Conservation (phyloP, 106 monocot species). For the Platanthera guangdongensis region DNA sequence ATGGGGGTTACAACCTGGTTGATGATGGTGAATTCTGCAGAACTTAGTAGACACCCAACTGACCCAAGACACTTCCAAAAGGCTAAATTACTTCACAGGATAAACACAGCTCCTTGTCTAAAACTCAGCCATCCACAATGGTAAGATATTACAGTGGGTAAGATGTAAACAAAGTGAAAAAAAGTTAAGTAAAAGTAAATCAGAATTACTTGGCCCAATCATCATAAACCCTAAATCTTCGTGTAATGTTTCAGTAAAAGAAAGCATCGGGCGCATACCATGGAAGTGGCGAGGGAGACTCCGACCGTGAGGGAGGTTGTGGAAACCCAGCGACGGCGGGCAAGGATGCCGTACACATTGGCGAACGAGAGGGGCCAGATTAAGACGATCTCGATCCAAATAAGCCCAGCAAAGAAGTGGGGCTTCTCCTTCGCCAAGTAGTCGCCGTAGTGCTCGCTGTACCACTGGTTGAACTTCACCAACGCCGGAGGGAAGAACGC, state of each 20-base stretch:
- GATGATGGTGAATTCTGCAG: no score
- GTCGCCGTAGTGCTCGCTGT: slow-evolving; percentile 39
- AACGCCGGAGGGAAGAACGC: slow-evolving; percentile 28
- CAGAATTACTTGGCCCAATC: no score
- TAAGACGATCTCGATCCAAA: slow-evolving; percentile 40
- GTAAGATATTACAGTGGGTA: no score
- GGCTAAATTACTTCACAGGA: no score
- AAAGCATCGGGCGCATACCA: slow-evolving; percentile 27
- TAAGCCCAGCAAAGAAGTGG: slow-evolving; percentile 37
- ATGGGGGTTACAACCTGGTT: no score
- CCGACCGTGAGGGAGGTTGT: slow-evolving; percentile 38
- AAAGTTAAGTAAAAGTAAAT: no score
- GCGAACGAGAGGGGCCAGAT: slow-evolving; percentile 46
- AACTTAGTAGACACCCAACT: no score
- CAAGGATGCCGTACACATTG: slow-evolving; percentile 37
- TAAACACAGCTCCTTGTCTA: no score
- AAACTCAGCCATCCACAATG: no score
- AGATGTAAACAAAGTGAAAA: no score
- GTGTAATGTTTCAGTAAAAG: background rate
- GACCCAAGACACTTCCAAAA: no score
- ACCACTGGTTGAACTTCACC: slow-evolving; percentile 32
- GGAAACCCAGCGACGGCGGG: slow-evolving; percentile 30
- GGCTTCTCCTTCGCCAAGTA: slow-evolving; percentile 44
- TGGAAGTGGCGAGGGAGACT: slow-evolving; percentile 32
- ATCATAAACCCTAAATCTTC: no score